A percentile compares a stretch with the other conserved stretches of the same genome.
phyloP scores from a whole-genome alignment of 1,139 yeast genomes.

The Wickerhamiella pararugosa region DNA sequence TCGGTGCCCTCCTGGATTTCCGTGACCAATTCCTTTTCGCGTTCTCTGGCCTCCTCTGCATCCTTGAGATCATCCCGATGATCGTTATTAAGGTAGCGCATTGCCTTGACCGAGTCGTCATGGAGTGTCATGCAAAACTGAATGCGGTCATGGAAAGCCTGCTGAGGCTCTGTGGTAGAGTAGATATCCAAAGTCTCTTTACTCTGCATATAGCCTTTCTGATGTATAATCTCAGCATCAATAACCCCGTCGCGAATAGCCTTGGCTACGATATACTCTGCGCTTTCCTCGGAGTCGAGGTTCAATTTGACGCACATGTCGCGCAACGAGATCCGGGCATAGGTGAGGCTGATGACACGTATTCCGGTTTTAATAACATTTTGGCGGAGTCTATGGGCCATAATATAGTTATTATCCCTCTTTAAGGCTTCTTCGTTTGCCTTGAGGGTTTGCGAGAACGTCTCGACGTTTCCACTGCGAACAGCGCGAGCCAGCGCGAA shows the following conservation, averaged over 20 bases:
- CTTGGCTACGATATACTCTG: slow-evolving; percentile 92
- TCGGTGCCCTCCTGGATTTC: slow-evolving; percentile 31
- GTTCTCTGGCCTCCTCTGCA: slow-evolving; percentile 42
- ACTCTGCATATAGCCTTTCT: slow-evolving; percentile 82
- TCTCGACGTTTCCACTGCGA: slow-evolving; percentile 72
- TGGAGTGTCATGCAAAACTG: slow-evolving; percentile 81
- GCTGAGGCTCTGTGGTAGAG: slow-evolving; percentile 76
- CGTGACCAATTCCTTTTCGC: slow-evolving; percentile 36
- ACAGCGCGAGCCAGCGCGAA: slow-evolving; percentile 84
- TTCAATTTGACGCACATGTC: slow-evolving; percentile 84
- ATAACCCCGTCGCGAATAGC: slow-evolving; percentile 96
- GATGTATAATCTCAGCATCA: slow-evolving; percentile 87
- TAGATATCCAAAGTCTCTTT: slow-evolving; percentile 77
- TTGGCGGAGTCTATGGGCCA: slow-evolving; percentile 82
- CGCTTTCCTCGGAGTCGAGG: slow-evolving; percentile 86
- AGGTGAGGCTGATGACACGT: slow-evolving; percentile 80
- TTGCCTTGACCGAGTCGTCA: slow-evolving; percentile 84
- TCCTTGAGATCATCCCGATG: slow-evolving; percentile 37
- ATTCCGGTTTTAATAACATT: slow-evolving; percentile 97
- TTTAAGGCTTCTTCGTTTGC: slow-evolving; percentile 49
- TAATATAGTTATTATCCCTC: slow-evolving; percentile 68
- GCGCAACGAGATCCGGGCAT: slow-evolving; percentile 78
- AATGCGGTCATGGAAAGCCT: slow-evolving; percentile 83
- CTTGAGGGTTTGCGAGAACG: slow-evolving; percentile 60
- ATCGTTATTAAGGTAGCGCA: slow-evolving; percentile 66